phyloP scores from a whole-genome alignment of 805 yeast species.

The Alloascoidea africana region DNA sequence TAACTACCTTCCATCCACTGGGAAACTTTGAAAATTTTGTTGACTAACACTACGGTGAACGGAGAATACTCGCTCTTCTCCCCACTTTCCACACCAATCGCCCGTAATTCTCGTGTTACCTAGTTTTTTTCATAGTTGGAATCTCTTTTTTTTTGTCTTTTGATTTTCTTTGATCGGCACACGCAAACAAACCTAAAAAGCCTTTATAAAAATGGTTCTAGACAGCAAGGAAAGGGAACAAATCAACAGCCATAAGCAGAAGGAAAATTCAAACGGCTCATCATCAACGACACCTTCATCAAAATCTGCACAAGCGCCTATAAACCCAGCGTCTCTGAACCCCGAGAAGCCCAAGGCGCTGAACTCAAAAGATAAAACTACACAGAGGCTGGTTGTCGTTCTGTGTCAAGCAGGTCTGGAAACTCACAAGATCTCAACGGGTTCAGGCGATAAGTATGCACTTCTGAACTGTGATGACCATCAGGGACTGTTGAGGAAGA shows the following conservation, averaged over 20 bases:
- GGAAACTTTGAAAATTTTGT: too few species aligned
- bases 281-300: slow-evolving; percentile 7
- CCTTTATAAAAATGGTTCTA: too few species aligned
- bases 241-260: background rate
- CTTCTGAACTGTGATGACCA: slow-evolving; percentile 95
- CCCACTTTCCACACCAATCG: too few species aligned
- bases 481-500: slow-evolving; percentile 85
- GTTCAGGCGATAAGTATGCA: slow-evolving; percentile 85
- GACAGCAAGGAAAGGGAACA: background rate
- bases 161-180: too few species aligned
- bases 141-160: too few species aligned
- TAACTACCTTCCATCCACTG: too few species aligned
- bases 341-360: slow-evolving; percentile 79
- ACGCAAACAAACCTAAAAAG: too few species aligned
- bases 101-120: too few species aligned
- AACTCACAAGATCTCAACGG: slow-evolving; percentile 76
- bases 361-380: slow-evolving; percentile 69
- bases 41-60: too few species aligned
- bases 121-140: too few species aligned
- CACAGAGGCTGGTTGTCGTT: slow-evolving; percentile 87
- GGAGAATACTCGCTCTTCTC: too few species aligned
- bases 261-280: slow-evolving; percentile 3
- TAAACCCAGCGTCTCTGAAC: slow-evolving; percentile 57
- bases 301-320: slow-evolving; percentile 10
- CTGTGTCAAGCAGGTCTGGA: slow-evolving; percentile 91